Conservation (phyloP, 1,284 basidiomycete genomes). For the Apiotrichum siamense region DNA sequence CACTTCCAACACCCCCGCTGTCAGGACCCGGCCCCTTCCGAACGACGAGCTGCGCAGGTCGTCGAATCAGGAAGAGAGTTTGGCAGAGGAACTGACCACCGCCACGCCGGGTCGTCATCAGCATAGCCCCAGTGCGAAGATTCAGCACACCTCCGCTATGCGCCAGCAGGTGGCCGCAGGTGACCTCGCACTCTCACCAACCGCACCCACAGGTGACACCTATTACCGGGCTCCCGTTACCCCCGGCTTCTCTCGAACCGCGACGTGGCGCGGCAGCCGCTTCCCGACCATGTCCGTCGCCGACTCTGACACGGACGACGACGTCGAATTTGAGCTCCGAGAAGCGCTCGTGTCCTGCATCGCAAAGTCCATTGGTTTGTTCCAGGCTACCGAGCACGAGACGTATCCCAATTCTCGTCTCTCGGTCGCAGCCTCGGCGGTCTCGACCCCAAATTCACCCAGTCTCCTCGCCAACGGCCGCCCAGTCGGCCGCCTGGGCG, state of each 20-base stretch:
- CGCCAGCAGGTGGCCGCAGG: constrained; percentile 50
- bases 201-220: constrained; percentile 26
- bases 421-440: constrained; percentile 10
- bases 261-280: constrained; percentile 25
- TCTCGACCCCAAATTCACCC: constrained; percentile 42
- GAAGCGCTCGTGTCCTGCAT: constrained; percentile 96
- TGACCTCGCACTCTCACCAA: constrained; percentile 52
- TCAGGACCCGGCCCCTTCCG: not conserved
- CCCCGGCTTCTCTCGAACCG: constrained; percentile 40
- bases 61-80: constrained; percentile 6
- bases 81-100: not conserved
- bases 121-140: constrained; percentile 19
- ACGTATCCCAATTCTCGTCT: constrained; percentile 15
- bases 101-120: no score
- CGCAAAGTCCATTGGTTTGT: constrained; percentile 90
- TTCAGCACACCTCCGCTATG: constrained; percentile 32
- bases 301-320: constrained; percentile 18
- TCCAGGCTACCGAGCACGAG: constrained; percentile 61
- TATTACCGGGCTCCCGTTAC: constrained; percentile 42
- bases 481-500: constrained; percentile 52
- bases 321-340: constrained; percentile 62
- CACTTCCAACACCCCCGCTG: constrained; percentile 24
- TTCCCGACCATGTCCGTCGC: not conserved
- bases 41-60: not conserved
- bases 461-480: constrained; percentile 41